Base-by-base conservation (phyloP, 2,329 filamentous ascomycete genomes). In the Aspergillus amoenus region DNA sequence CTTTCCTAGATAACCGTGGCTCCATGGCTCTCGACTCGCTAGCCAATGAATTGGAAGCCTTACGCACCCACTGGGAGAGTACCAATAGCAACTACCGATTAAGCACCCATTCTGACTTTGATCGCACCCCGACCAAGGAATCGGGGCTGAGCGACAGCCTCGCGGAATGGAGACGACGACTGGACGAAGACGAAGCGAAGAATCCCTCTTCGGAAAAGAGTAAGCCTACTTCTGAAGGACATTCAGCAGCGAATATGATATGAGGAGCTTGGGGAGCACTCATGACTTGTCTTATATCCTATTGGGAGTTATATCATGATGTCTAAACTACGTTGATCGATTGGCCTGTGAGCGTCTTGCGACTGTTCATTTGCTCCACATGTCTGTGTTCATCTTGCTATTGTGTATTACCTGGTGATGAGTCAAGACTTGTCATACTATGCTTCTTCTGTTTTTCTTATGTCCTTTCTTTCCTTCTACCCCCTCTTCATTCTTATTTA, bases 81-180 rank as follows among this genome's bases (percentile, higher is more conserved):
- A 96, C 92, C 12, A 97, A 93, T 78, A 94, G 95, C 75, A 95
- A 91, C 68, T 97, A 97, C 74, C 88, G 94, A 22, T 79, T 97
- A 44, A 96, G 91, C 74, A 93, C 88, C 68, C 87, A 89, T 51
- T 95, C 96, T 67, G 93, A 97, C 70, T 93, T 95, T 66, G 93
- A 96, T 56, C 79, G 76, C 47, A 80, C 78, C 2, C 78, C 78
- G 15, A 79, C 78, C 13, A 78, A 76, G 64, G 78, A 79, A 39
- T 73, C 68, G 21, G 69, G 73, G 22, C 78, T 91, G 64, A 91
- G 84, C 67, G 88, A 88, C 70, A 91, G 86, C 66, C 75, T 94
- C 43, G 87, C 88, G 11, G 89, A 90, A 70, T 95, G 91, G 91
- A 82, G 90, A 65, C 89, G 90, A 73, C 82, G 88, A 67, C 80